These are phyloP conservation scores for Verbascum thapsus DNA, from an alignment of 257 asterid species.

Conservation along the genomic window DNA sequence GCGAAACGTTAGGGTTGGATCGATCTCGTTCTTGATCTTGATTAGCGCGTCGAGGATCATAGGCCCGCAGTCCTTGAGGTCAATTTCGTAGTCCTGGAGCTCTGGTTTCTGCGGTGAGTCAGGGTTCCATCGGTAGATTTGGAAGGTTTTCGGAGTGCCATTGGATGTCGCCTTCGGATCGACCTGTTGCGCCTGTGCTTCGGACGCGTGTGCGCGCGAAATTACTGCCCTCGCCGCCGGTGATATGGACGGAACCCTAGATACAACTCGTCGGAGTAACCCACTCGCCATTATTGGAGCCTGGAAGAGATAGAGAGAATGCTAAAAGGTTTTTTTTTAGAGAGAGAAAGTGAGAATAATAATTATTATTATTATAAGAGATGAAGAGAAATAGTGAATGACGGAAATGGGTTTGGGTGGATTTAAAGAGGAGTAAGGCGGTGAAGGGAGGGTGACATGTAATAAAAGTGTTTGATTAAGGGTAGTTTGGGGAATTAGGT, in stretches of 20 bases:
- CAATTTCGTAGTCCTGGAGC: constrained; percentile 66
- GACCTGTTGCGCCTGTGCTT: constrained; percentile 50
- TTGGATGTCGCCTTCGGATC: constrained; percentile 42
- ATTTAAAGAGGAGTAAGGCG: neutral
- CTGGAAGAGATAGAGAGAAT: constrained; percentile 6
- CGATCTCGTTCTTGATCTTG: constrained; percentile 90
- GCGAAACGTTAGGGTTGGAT: constrained; percentile 82
- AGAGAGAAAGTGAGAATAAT: neutral
- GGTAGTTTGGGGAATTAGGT: constrained; percentile 24
- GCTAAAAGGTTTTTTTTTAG: neutral
- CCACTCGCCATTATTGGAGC: constrained; percentile 65
- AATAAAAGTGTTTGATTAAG: neutral
- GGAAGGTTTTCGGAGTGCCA: constrained; percentile 65
- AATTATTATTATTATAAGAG: too few species aligned
- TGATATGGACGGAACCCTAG: constrained; percentile 48
- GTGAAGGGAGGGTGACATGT: neutral
- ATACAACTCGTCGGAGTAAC: constrained; percentile 71
- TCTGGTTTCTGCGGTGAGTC: constrained; percentile 71
- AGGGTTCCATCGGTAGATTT: constrained; percentile 97
- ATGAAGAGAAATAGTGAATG: constrained; percentile 22
- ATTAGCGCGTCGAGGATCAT: constrained; percentile 91
- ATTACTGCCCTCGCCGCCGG: constrained; percentile 53
- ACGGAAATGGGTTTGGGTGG: constrained; percentile 32
- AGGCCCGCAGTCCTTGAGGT: constrained; percentile 88
- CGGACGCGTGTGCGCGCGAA: constrained; percentile 57